Percentiles rank a stretch among this genome's conserved stretches.
Evolutionary conservation across 139 green algal species (phyloP).

Genomic region (Chlorella ohadii): DNA sequence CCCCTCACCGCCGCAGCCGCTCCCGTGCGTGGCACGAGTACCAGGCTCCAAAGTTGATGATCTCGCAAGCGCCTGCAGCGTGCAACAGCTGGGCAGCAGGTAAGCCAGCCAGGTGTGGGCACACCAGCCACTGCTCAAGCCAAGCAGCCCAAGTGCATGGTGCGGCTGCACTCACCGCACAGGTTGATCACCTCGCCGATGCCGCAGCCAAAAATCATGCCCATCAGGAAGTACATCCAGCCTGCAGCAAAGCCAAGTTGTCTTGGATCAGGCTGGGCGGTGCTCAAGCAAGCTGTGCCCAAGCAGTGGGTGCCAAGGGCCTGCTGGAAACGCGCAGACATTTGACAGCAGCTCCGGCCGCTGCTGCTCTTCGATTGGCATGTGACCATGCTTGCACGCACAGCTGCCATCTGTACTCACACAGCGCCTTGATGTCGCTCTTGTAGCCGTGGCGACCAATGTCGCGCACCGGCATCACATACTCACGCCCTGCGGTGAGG

Average conservation of each 20-base stretch:
- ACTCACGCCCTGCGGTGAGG: neutral
- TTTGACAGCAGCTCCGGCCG: too few relatives aligned
- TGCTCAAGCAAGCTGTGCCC: too few relatives aligned
- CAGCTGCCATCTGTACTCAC: too few relatives aligned
- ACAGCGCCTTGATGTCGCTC: conserved; percentile 52
- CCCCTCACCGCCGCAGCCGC: conserved; percentile 40
- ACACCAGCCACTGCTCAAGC: neutral
- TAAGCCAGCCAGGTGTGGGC: too few relatives aligned
- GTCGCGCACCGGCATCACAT: conserved; percentile 37
- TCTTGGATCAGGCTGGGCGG: too few relatives aligned
- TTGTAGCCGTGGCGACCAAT: conserved; percentile 39
- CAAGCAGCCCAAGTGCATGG: neutral
- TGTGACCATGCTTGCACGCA: too few relatives aligned
- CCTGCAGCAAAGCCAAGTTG: neutral
- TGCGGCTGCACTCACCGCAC: neutral
- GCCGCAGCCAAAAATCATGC: conserved; percentile 36
- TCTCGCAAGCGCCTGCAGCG: too few relatives aligned
- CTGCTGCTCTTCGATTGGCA: too few relatives aligned
- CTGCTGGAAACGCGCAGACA: too few relatives aligned
- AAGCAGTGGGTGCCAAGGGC: too few relatives aligned
- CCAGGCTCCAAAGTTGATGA: conserved; percentile 50
- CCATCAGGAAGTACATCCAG: conserved; percentile 35
- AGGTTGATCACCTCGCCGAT: conserved; percentile 36
- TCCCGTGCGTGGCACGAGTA: conserved; percentile 56
- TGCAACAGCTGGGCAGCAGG: too few relatives aligned